Base-by-base conservation (phyloP, 2,329 filamentous ascomycete species). In the Aspergillus spinulosporus region DNA sequence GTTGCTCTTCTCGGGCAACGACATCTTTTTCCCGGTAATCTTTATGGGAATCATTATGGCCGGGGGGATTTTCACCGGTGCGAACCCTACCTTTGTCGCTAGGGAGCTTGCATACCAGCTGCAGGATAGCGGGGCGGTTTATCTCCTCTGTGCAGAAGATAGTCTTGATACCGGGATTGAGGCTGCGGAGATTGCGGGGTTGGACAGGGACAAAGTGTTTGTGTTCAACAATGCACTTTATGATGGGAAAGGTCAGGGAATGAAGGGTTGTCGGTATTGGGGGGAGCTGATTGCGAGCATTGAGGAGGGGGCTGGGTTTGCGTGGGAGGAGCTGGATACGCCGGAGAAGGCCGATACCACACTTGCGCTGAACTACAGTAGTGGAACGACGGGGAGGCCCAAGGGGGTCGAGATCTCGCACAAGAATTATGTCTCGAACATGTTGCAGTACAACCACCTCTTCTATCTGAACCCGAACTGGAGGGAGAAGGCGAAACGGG, bases 331-430 rank as follows among this genome's bases (percentile, higher is more conserved):
- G 2, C 55, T 69, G 7, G 44, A 59, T 7, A 73, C 66, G 4
- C 83, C 84, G 1, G 84, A 63, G 4, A 48, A 62, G 42, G 62
- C 70, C 2, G 57, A 63, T 44, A 62, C 58, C n/a, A 72, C 69
- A 2, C 63, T 87, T 62, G 87, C 84, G 26, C 81, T 95, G 59
- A 94, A 95, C 72, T 95, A 93, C 74, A 89, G 85, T 61, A 73
- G 70, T 49, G 76, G 90, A 9, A 92, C 88, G 1, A 95, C 91
- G 0, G 90, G 91, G 5, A 80, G 91, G 3, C 89, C 90, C 7
- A 95, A 95, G 70, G 91, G 91, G 8, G 90, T 94, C 11, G 85
- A 89, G 73, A 88, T 94, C 61, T 85, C 86, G n/a, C 90, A 95
- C 72, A 77, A 79, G 58, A 88, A 90, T 63, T 89, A 90, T 66